phyloP scores from a whole-genome alignment of 805 yeast species.

The Cyberlindnera suaveolens region DNA sequence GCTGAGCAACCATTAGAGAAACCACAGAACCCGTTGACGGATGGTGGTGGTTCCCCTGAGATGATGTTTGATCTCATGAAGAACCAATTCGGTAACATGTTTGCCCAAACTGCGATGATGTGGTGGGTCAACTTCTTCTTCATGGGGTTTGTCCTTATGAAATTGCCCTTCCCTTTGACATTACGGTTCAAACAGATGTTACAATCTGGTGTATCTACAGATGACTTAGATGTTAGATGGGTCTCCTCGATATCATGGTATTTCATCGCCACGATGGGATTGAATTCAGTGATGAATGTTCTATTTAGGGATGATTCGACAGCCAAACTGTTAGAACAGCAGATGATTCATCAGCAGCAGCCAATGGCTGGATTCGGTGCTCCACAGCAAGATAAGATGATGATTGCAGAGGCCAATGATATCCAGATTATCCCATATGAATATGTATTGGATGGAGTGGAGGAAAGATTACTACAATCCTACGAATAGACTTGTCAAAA shows the following conservation, averaged over 20 bases:
- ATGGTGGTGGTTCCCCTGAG: slow-evolving; percentile 59
- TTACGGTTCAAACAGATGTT: slow-evolving; percentile 86
- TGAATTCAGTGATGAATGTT: slow-evolving; percentile 71
- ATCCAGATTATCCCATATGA: slow-evolving; percentile 57
- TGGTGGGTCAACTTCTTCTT: slow-evolving; percentile 94
- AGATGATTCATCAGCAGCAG: slow-evolving; percentile 20
- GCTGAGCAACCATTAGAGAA: slow-evolving; percentile 32
- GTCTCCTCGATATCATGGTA: slow-evolving; percentile 96
- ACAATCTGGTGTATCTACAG: slow-evolving; percentile 79
- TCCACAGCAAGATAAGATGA: slow-evolving; percentile 44
- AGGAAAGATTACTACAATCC: slow-evolving; percentile 41
- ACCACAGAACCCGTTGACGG: slow-evolving; percentile 58
- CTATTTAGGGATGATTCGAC: slow-evolving; percentile 47
- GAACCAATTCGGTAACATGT: slow-evolving; percentile 72
- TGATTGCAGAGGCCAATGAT: slow-evolving; percentile 68
- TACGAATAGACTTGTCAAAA: not conserved
- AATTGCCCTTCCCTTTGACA: slow-evolving; percentile 88
- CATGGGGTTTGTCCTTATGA: slow-evolving; percentile 84
- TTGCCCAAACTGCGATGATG: slow-evolving; percentile 92
- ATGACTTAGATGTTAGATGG: slow-evolving; percentile 84
- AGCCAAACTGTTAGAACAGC: slow-evolving; percentile 34
- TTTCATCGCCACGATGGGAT: slow-evolving; percentile 79
- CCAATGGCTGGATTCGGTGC: slow-evolving; percentile 41
- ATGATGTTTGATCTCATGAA: slow-evolving; percentile 72
- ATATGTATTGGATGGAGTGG: slow-evolving; percentile 52